A percentile compares a stretch with the other conserved stretches of the same genome.
Conservation (phyloP, 2,329 filamentous ascomycete genomes). For the Apiospora malaysiana region DNA sequence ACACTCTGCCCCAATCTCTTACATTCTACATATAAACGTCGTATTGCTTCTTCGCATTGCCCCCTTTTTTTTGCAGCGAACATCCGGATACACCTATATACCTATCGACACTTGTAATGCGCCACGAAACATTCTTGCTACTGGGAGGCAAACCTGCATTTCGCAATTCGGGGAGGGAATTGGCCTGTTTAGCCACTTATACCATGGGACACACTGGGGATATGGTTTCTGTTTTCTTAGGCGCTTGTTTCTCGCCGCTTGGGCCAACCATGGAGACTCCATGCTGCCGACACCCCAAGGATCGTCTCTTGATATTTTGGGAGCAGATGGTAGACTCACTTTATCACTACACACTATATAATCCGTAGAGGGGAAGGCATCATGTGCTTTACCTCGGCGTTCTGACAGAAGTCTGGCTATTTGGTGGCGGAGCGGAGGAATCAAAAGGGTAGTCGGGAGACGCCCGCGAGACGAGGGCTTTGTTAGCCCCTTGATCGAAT, state of each 20-base stretch:
- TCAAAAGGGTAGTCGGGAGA: neutral
- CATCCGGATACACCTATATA: constrained; percentile 22
- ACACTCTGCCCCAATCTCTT: constrained; percentile 10
- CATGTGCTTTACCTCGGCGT: neutral
- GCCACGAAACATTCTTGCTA: constrained; percentile 20
- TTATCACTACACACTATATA: constrained; percentile 3
- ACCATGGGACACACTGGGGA: constrained; percentile 13
- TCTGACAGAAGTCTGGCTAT: neutral
- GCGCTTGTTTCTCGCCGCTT: constrained; percentile 5
- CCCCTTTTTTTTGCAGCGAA: constrained; percentile 20
- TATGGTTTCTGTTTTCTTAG: neutral
- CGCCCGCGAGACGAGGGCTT: neutral
- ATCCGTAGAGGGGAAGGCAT: neutral
- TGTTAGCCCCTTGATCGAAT: neutral
- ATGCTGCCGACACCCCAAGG: neutral
- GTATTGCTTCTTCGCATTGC: constrained; percentile 22
- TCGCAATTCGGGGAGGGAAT: neutral
- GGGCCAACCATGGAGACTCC: neutral
- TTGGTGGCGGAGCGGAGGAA: neutral
- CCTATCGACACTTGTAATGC: constrained; percentile 26
- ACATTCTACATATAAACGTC: constrained; percentile 20
- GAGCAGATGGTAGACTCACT: neutral
- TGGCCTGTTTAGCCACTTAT: constrained; percentile 12
- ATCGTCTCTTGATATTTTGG: neutral
- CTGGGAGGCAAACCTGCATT: constrained; percentile 21